Evolutionary conservation across 108 stramenopile species (phyloP), one percentile per base, ranked within the genome.

Genomic region (Phaeodactylum tricornutum): DNA sequence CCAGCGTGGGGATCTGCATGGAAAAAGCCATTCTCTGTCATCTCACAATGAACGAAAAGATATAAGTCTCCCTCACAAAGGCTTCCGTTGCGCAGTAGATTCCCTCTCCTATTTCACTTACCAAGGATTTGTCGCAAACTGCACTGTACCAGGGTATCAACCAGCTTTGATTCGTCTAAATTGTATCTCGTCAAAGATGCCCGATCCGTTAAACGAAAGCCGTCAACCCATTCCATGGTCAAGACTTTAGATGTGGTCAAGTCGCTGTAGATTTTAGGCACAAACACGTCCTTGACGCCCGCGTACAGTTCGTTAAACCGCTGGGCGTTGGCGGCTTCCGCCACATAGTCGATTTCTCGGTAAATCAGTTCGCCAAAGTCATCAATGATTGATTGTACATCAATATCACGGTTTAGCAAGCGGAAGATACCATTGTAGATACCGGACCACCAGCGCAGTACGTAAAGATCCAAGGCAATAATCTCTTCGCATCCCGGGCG

Each of bases 191-290:
- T 72, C 52, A 96, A 64, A 48, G 59, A 69, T 8, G 52, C 71
- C 42, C 57, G 56, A 57, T 94, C 95, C 29, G 84, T 87, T 53
- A 97, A 61, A 6, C 87, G 77, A 60, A 71, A 79, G n/a, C 87
- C 87, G 54, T 89, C 87, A 0, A 89, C 83, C 94, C 94, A 97
- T 69, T 97, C 96, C 94, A 96, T 95, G 1, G 90, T 92, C 54
- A 97, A 50, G 1, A 97, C 96, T 45, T 84, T 88, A 20, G 81
- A 57, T 0, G 92, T 88, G 1, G 93, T 92, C 43, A 92, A 64
- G 39, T 88, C 84, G 8, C 80, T 67, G 61, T 95, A 96, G 3
- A 97, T 62, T 60, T 91, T 87, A 1, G 96, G 96, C 20, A 95
- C 94, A 59, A 85, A 93, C 0, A 97, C 86, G 42, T 75, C 75